Evolutionary conservation across 352 stramenopile genomes (phyloP).

Genomic region (Globisporangium spinosum): DNA sequence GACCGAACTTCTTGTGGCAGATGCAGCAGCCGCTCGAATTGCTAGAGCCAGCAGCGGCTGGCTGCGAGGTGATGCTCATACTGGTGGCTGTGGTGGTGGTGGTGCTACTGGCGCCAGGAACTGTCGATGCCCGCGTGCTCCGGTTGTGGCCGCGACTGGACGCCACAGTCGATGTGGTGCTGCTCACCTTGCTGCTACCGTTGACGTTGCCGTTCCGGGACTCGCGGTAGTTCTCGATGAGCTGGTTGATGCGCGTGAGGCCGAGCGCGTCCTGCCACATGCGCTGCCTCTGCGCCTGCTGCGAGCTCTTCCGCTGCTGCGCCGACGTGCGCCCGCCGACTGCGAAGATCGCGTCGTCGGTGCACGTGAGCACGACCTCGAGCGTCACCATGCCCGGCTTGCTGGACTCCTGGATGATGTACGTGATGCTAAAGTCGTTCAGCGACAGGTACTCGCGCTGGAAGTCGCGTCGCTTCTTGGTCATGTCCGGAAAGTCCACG

Average conservation of each 20-base stretch:
- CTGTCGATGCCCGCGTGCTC: slow-evolving; percentile 5
- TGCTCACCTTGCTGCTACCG: background rate
- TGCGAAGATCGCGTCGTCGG: slow-evolving; percentile 22
- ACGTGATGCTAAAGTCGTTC: slow-evolving; percentile 61
- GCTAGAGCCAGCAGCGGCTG: slow-evolving; percentile 14
- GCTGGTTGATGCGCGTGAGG: slow-evolving; percentile 53
- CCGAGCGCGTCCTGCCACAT: slow-evolving; percentile 52
- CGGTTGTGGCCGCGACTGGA: slow-evolving; percentile 3
- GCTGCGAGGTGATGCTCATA: slow-evolving; percentile 16
- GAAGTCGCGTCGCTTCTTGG: slow-evolving; percentile 35
- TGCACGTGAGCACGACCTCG: slow-evolving; percentile 60
- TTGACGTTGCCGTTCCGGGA: slow-evolving; percentile 11
- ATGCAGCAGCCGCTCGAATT: slow-evolving; percentile 33
- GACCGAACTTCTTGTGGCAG: slow-evolving; percentile 61
- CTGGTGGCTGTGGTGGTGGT: background rate
- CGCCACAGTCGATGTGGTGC: background rate
- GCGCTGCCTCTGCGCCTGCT: slow-evolving; percentile 35
- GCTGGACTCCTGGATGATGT: slow-evolving; percentile 57
- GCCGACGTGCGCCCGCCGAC: background rate
- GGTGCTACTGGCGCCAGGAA: slow-evolving; percentile 14
- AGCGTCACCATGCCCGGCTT: slow-evolving; percentile 36
- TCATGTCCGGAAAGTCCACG: slow-evolving; percentile 34
- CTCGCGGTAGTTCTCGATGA: slow-evolving; percentile 44
- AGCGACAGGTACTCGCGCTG: slow-evolving; percentile 29
- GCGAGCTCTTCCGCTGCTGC: slow-evolving; percentile 19